Percentiles rank a stretch among this genome's conserved stretches.
phyloP scores from a whole-genome alignment of 1,139 yeast genomes.

The Taphrina betulina region DNA sequence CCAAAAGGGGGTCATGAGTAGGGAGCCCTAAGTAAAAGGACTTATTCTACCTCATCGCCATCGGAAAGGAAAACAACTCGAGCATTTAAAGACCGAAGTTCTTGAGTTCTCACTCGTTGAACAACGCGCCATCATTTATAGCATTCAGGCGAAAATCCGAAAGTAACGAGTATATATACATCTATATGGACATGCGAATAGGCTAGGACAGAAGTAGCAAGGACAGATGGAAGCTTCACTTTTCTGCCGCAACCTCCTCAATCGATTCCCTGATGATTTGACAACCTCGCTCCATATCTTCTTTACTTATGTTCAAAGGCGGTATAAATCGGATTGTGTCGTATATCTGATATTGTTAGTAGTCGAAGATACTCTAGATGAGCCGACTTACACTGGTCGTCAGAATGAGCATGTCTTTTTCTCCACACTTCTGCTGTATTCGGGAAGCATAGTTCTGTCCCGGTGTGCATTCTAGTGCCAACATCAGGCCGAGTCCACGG shows the following conservation, averaged over 20 bases:
- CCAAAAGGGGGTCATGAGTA: too few species aligned
- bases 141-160: too few species aligned
- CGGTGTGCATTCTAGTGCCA: conserved; percentile 76
- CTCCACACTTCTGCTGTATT: conserved; percentile 46
- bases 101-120: too few species aligned
- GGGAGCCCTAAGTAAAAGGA: too few species aligned
- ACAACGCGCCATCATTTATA: too few species aligned
- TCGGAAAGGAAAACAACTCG: too few species aligned
- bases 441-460: conserved; percentile 48
- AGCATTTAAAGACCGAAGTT: too few species aligned
- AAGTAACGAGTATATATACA: too few species aligned
- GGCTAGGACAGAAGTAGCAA: too few species aligned
- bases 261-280: conserved; percentile 45
- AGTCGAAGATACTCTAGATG: background rate
- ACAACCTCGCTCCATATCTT: conserved; percentile 67
- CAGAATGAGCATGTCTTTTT: conserved; percentile 74
- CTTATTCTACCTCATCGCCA: too few species aligned
- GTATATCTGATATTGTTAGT: conserved; percentile 52
- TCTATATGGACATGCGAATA: too few species aligned
- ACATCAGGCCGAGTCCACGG: conserved; percentile 82
- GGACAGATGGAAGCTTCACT: background rate
- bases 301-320: conserved; percentile 77
- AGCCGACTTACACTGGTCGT: conserved; percentile 56
- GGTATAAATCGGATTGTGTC: conserved; percentile 89
- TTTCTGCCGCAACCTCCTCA: conserved; percentile 17